A percentile compares a stretch with the other conserved stretches of the same genome.
Conservation (phyloP, 106 monocot genomes). For the Dioscorea alata region DNA sequence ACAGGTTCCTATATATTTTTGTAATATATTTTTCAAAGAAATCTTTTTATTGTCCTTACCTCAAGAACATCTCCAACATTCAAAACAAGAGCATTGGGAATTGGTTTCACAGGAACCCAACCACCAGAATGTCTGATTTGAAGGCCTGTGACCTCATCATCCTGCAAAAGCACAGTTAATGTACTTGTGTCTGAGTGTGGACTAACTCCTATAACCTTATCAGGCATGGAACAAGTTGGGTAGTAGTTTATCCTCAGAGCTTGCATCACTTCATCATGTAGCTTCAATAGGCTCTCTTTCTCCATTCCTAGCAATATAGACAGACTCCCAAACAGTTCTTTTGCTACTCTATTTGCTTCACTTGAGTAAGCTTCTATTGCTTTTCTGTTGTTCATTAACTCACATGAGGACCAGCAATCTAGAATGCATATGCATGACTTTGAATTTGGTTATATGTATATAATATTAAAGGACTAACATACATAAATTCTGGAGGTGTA, state of each 20-base stretch:
- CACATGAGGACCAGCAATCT: background rate
- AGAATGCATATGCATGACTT: too few relatives aligned
- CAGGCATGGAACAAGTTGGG: slow-evolving; percentile 14
- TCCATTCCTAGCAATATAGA: slow-evolving; percentile 9
- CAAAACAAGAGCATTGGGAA: slow-evolving; percentile 19
- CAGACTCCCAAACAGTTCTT: slow-evolving; percentile 3
- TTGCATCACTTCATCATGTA: slow-evolving; percentile 7
- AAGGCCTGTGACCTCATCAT: slow-evolving; percentile 18
- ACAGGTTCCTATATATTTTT: too few relatives aligned
- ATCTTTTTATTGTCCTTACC: slow-evolving; percentile 2
- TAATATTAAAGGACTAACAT: background rate
- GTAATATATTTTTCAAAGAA: too few relatives aligned
- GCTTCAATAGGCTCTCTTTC: slow-evolving; percentile 5
- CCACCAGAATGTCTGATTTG: slow-evolving; percentile 17
- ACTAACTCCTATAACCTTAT: slow-evolving; percentile 19
- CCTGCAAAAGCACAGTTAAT: slow-evolving; percentile 20
- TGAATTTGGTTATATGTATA: background rate
- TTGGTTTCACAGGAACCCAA: slow-evolving; percentile 13
- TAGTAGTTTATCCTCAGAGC: slow-evolving; percentile 23
- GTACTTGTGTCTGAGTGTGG: slow-evolving; percentile 25
- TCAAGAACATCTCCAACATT: slow-evolving; percentile 18
- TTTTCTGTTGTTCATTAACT: slow-evolving; percentile 6
- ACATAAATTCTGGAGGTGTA: slow-evolving; percentile 8
- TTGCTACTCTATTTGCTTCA: slow-evolving; percentile 9
- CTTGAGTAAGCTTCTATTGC: slow-evolving; percentile 12